Evolutionary conservation across 108 stramenopile species (phyloP), one percentile per base, ranked within the genome.

Genomic region (Parietichytrium sp.): DNA sequence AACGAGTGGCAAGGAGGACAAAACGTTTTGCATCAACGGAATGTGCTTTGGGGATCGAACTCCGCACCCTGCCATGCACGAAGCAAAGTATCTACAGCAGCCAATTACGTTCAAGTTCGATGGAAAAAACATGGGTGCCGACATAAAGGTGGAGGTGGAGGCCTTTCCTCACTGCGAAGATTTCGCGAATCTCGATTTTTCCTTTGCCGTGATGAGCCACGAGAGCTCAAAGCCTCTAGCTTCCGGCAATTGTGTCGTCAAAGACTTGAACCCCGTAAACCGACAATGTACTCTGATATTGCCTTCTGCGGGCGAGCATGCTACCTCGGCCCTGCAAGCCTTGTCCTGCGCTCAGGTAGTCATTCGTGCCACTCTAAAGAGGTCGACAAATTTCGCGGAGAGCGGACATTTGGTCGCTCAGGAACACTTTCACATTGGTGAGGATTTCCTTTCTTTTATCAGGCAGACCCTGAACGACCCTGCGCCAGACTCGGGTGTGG

Each of bases 1-100:
- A 47, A 80, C 54, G 16, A 87, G 79, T 15, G 47, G 80, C 12
- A 15, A 88, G 12, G 81, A 94, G 79, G 93, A 95, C 83, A 83
- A 86, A 29, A 92, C 94, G 55, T 98, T 98, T 82, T 95, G 95
- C 82, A 91, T 94, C 79, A 98, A 98, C 83, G 97, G 97, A 20
- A 88, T 98, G 80, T 91, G 93, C 49, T 87, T 88, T 36, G 96
- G 96, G 2, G 96, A 96, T 50, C 86, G 95, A 33, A 52, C 87
- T 42, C 93, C 95, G 48, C 95, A 96, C 83, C 97, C 97, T 16
- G 92, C 88, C 78, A 91, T 95, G 78, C 48, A 79, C 31, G 97
- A 96, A 88, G 88, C 92, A 20, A 95, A 95, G 83, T 91, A 90
- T 78, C 83, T 96, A 50, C 90, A 90, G 52, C 93, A 94, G 78